Percentiles rank a stretch among this genome's conserved stretches.
These are phyloP conservation scores for Rhododendron vialii DNA, from an alignment of 148 eudicot species.

Conservation along the genomic window DNA sequence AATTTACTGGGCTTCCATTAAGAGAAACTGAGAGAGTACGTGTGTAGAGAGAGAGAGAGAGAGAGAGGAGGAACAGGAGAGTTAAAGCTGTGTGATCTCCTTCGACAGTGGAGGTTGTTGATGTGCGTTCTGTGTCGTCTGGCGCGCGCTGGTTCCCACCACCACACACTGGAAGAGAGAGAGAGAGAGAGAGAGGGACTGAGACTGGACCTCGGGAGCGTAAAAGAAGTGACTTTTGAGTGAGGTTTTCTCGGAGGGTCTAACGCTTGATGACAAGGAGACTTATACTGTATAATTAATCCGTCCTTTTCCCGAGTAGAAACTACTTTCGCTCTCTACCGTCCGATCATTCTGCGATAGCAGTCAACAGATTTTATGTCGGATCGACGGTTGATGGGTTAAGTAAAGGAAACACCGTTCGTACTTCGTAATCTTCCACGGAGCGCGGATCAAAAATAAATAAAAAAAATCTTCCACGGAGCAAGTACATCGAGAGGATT, in stretches of 20 bases:
- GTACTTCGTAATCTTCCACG: not conserved
- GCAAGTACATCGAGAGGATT: not conserved
- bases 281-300: not conserved
- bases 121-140: conserved; percentile 22
- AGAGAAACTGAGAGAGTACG: not conserved
- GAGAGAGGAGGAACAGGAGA: conserved; percentile 12
- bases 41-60: not conserved
- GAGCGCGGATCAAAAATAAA: too few relatives aligned
- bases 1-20: not conserved
- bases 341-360: not conserved
- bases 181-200: not conserved
- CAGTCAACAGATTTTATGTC: not conserved
- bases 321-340: not conserved
- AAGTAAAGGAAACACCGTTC: not conserved
- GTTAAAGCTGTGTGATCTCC: conserved; percentile 16
- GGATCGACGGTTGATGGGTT: not conserved
- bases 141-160: conserved; percentile 6
- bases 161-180: not conserved
- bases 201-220: conserved; percentile 29
- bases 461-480: not conserved
- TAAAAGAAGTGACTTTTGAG: conserved; percentile 53
- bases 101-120: conserved; percentile 26
- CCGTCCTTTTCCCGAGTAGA: not conserved
- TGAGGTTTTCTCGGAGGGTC: conserved; percentile 42
- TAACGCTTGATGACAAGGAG: not conserved